Conservation (phyloP, 108 stramenopile species). For the Mayamaea pseudoterrestris region DNA sequence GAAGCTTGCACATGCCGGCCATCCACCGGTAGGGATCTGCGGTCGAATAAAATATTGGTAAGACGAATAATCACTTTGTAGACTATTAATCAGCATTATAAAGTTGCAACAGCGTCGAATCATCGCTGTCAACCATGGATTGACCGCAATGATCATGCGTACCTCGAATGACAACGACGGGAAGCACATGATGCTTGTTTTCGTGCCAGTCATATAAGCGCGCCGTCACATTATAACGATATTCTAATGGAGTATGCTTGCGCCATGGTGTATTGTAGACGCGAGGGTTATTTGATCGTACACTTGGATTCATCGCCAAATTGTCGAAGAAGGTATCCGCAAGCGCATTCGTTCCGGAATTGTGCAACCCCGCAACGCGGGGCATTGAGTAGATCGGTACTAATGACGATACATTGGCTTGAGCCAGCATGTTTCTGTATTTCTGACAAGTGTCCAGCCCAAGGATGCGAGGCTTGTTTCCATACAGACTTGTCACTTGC, state of each 20-base stretch:
- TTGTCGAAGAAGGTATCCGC: constrained; percentile 25
- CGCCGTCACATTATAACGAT: constrained; percentile 22
- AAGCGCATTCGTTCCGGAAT: constrained; percentile 57
- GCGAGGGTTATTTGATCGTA: constrained; percentile 23
- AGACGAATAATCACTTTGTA: too few relatives aligned
- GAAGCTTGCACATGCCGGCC: constrained; percentile 38
- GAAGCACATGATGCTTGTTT: constrained; percentile 46
- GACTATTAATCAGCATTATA: too few relatives aligned
- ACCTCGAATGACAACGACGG: constrained; percentile 67
- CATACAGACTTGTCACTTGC: constrained; percentile 9
- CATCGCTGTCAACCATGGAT: too few relatives aligned
- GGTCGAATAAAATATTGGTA: too few relatives aligned
- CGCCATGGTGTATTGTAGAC: constrained; percentile 69
- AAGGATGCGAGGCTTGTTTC: constrained; percentile 12
- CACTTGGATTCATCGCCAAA: constrained; percentile 25
- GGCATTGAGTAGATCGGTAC: too few relatives aligned
- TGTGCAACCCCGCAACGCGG: constrained; percentile 51
- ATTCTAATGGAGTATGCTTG: constrained; percentile 43
- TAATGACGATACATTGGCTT: constrained; percentile 27
- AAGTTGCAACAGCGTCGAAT: too few relatives aligned
- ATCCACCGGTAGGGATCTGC: constrained; percentile 76
- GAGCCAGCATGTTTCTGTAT: constrained; percentile 21
- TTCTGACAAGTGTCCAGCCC: constrained; percentile 19
- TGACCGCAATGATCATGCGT: too few relatives aligned
- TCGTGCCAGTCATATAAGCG: constrained; percentile 12